phyloP scores from a whole-genome alignment of 1,284 basidiomycete genomes.

The Hymenochaete sp. region DNA sequence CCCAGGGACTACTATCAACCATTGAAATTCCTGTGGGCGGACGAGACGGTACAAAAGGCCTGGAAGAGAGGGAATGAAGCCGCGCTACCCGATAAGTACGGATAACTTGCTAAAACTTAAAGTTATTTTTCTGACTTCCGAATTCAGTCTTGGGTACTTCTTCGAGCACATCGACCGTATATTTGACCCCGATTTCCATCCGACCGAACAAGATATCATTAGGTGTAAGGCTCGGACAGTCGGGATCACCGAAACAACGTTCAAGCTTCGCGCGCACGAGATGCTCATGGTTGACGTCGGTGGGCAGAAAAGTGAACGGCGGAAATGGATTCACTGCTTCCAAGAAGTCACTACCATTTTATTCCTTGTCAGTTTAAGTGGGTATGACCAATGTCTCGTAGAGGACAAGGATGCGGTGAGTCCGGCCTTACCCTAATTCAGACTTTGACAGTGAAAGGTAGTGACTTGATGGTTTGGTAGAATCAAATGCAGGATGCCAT shows the following conservation, averaged over 20 bases:
- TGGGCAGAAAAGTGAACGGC: constrained; percentile 81
- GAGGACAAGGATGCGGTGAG: constrained; percentile 87
- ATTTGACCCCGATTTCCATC: constrained; percentile 64
- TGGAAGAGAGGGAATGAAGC: constrained; percentile 77
- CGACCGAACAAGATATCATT: constrained; percentile 79
- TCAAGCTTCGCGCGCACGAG: constrained; percentile 64
- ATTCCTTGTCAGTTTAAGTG: constrained; percentile 79
- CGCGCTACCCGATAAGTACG: constrained; percentile 82
- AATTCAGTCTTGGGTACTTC: constrained; percentile 57
- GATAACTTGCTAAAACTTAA: neutral
- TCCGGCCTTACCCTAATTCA: constrained; percentile 17
- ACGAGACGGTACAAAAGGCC: constrained; percentile 66
- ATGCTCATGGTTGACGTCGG: constrained; percentile 89
- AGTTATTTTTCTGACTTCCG: neutral
- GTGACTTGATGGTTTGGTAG: constrained; percentile 30
- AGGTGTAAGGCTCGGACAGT: constrained; percentile 82
- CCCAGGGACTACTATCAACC: constrained; percentile 57
- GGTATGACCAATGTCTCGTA: constrained; percentile 88
- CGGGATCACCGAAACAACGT: constrained; percentile 90
- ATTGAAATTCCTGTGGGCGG: constrained; percentile 70
- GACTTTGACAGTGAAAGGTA: constrained; percentile 3
- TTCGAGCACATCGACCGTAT: constrained; percentile 72
- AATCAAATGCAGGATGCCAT: constrained; percentile 96
- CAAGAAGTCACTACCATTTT: constrained; percentile 83
- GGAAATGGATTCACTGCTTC: constrained; percentile 87